Evolutionary conservation across 2,329 filamentous ascomycete genomes (phyloP).

Genomic region (Acarospora socialis): DNA sequence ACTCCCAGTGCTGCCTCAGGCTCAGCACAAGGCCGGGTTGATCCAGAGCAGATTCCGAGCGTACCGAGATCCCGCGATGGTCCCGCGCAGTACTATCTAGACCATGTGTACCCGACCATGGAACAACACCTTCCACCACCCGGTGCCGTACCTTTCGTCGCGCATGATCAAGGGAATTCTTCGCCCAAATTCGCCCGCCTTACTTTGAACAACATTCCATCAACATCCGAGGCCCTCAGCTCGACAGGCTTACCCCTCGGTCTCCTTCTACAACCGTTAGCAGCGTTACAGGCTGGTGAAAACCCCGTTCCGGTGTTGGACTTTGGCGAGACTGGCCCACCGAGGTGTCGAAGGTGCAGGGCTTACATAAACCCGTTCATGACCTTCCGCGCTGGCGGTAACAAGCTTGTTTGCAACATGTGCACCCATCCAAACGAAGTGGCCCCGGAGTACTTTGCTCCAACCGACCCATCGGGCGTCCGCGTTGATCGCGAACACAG

Average conservation of each 20-base stretch:
- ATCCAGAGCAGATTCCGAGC: slow-evolving; percentile 85
- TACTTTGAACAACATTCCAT: slow-evolving; percentile 85
- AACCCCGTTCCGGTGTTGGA: slow-evolving; percentile 80
- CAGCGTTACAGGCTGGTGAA: slow-evolving; percentile 70
- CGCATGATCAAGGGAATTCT: slow-evolving; percentile 91
- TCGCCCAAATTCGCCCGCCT: slow-evolving; percentile 88
- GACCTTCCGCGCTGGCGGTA: slow-evolving; percentile 87
- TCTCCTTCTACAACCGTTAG: slow-evolving; percentile 76
- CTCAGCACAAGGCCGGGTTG: slow-evolving; percentile 59
- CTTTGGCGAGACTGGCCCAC: slow-evolving; percentile 82
- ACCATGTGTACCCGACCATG: slow-evolving; percentile 86
- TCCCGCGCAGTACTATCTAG: slow-evolving; percentile 69
- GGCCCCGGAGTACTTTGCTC: slow-evolving; percentile 79
- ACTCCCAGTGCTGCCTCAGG: slow-evolving; percentile 31
- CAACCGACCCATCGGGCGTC: slow-evolving; percentile 72
- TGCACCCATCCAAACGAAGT: slow-evolving; percentile 97
- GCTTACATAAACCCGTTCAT: slow-evolving; percentile 99
- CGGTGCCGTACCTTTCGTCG: slow-evolving; percentile 74
- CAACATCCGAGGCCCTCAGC: slow-evolving; percentile 61
- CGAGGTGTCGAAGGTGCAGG: slow-evolving; percentile 80
- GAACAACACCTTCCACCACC: slow-evolving; percentile 86
- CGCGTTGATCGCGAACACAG: slow-evolving; percentile 78
- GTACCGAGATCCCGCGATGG: slow-evolving; percentile 73
- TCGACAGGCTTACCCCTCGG: slow-evolving; percentile 77
- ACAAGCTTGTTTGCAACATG: slow-evolving; percentile 96